phyloP scores from a whole-genome alignment of 352 stramenopile species.

The Phytophthora pseudosyringae region DNA sequence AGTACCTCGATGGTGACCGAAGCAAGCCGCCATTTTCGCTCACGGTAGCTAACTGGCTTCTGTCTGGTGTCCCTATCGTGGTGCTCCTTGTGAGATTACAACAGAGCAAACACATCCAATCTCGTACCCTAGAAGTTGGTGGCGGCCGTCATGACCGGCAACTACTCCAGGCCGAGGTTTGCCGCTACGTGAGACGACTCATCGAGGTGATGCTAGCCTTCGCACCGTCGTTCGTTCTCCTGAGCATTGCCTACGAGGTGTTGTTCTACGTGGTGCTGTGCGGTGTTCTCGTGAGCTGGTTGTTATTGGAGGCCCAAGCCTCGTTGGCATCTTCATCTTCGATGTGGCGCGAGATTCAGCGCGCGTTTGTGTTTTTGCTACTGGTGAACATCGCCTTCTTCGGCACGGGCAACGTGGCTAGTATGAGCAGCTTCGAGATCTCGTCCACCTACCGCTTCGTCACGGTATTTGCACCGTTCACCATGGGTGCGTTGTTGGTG shows the following conservation, averaged over 20 bases:
- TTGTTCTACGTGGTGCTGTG: conserved; percentile 76
- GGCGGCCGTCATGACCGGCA: conserved; percentile 2
- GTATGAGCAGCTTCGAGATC: conserved; percentile 89
- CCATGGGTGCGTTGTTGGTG: conserved; percentile 82
- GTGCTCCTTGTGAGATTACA: conserved; percentile 38
- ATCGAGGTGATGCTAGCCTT: conserved; percentile 66
- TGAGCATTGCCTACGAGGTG: conserved; percentile 90
- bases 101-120: neutral
- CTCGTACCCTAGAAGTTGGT: conserved; percentile 19
- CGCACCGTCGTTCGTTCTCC: conserved; percentile 63
- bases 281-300: conserved; percentile 64
- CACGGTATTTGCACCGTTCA: conserved; percentile 84
- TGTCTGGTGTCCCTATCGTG: conserved; percentile 52
- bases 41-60: conserved; percentile 62
- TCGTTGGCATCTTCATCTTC: conserved; percentile 18
- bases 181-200: conserved; percentile 40
- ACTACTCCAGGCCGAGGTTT: conserved; percentile 10
- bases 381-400: conserved; percentile 89
- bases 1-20: conserved; percentile 56
- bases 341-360: conserved; percentile 51
- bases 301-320: conserved; percentile 55
- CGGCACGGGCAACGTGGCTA: conserved; percentile 85
- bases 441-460: conserved; percentile 87
- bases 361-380: conserved; percentile 83
- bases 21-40: conserved; percentile 56